Percentiles rank a stretch among this genome's conserved stretches.
Conservation (phyloP, 1,139 yeast species). For the Candida albicans region DNA sequence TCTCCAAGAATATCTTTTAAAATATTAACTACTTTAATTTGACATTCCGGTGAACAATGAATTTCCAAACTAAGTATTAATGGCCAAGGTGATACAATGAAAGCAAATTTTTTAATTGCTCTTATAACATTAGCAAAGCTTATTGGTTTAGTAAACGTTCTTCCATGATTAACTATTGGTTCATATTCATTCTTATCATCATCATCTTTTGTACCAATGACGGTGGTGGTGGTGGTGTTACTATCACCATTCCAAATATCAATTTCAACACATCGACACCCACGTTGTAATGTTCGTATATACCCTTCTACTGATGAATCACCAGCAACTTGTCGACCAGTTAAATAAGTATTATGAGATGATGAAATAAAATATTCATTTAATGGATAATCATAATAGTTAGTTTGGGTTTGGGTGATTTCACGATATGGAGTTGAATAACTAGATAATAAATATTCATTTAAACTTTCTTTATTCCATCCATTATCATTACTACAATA, state of each 20-base stretch:
- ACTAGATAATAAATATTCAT: slow-evolving; percentile 52
- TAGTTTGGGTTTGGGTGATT: slow-evolving; percentile 19
- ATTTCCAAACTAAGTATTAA: slow-evolving; percentile 85
- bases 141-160: slow-evolving; percentile 74
- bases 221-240: too few relatives aligned
- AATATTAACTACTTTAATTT: slow-evolving; percentile 52
- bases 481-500: slow-evolving; percentile 34
- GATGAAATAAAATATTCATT: slow-evolving; percentile 88
- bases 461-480: slow-evolving; percentile 52
- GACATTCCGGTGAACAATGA: slow-evolving; percentile 70
- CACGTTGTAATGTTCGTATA: slow-evolving; percentile 82
- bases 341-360: slow-evolving; percentile 89
- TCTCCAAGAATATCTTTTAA: slow-evolving; percentile 62
- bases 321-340: slow-evolving; percentile 92
- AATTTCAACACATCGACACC: slow-evolving; percentile 89
- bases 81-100: slow-evolving; percentile 81
- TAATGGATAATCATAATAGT: slow-evolving; percentile 65
- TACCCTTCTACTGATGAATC: slow-evolving; percentile 89
- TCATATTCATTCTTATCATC: slow-evolving; percentile 28
- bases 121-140: slow-evolving; percentile 68
- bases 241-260: slow-evolving; percentile 88
- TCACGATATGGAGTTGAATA: slow-evolving; percentile 34
- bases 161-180: slow-evolving; percentile 90
- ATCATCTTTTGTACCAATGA: slow-evolving; percentile 6
- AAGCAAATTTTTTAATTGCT: slow-evolving; percentile 79